Evolutionary conservation across 371 early-diverging fungal species (phyloP), one percentile per base, ranked within the genome.

Genomic region (Chytridiales sp.): DNA sequence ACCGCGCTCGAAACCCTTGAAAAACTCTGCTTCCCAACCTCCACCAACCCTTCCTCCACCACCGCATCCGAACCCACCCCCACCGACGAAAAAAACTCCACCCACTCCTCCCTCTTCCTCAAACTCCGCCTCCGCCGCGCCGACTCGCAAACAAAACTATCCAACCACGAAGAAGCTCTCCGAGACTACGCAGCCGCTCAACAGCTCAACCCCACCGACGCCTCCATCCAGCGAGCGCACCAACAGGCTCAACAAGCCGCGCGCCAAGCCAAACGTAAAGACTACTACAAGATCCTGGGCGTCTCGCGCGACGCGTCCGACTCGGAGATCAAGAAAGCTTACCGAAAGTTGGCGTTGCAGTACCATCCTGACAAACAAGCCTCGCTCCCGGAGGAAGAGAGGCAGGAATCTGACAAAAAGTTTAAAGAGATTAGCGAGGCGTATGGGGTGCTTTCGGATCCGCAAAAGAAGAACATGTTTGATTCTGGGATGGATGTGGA

Each of bases 391-490:
- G 76, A 73, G 21, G 75, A 73, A 36, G 81, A 81, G 51, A 85
- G 88, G 65, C 69, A 68, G 4, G 75, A 74, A 42, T 88, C 88
- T 3, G 86, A 91, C 64, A 78, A 77, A 56, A 83, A 86, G 68
- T 94, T 94, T 72, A 92, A 93, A 66, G 90, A 91, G 58, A 77
- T 91, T 44, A 79, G 84, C 26, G 92, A 91, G 64, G 92, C 92
- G 9, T 90, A 78, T 26, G 47, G 61, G 9, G 83, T 91, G 4
- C 68, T 93, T 26, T 86, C 87, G 26, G 92, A 93, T 66, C 85
- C 90, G 26, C 80, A 82, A 41, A 93, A 91, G 83, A 88, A 86
- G 75, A 70, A 81, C 19, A 75, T 87, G 56, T 90, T 82, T 63
- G 93, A 93, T 63, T 81, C 82, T 17, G 91, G 91, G 31, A 85